These are phyloP conservation scores for Trichoderma sp. DNA, from an alignment of 2,329 filamentous ascomycete genomes.

Conservation along the genomic window DNA sequence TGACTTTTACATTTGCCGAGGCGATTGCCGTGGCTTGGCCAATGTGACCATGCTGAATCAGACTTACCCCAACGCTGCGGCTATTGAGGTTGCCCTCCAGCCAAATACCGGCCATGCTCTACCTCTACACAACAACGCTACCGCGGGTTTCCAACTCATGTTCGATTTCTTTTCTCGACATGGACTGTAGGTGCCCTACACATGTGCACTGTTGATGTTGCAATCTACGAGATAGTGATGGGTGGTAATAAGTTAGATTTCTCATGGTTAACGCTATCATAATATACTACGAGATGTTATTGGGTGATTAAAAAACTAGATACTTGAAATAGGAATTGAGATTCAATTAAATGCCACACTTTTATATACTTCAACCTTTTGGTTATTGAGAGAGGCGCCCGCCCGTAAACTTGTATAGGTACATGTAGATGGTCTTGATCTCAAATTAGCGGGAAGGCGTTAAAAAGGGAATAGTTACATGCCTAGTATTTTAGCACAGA, in stretches of 20 bases:
- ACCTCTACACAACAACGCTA: constrained; percentile 17
- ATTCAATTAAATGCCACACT: too few relatives aligned
- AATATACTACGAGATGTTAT: not conserved
- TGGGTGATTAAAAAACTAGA: not conserved
- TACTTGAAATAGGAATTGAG: too few relatives aligned
- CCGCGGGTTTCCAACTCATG: constrained; percentile 12
- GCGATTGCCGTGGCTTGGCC: constrained; percentile 1
- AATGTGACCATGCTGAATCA: constrained; percentile 1
- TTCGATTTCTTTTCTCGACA: constrained; percentile 15
- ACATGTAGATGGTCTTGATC: too few relatives aligned
- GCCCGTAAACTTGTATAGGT: too few relatives aligned
- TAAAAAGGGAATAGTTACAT: too few relatives aligned
- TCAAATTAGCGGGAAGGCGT: too few relatives aligned
- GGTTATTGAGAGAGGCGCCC: too few relatives aligned
- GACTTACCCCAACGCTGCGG: constrained; percentile 14
- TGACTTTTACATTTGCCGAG: constrained; percentile 18
- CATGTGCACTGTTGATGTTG: too few relatives aligned
- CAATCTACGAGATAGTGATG: not conserved
- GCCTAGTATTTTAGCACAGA: too few relatives aligned
- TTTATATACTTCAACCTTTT: too few relatives aligned
- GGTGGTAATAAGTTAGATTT: not conserved
- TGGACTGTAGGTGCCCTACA: not conserved
- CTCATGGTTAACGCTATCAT: not conserved
- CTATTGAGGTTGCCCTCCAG: constrained; percentile 8
- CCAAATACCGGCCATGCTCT: constrained; percentile 19